Percentiles rank a stretch among this genome's conserved stretches.
Conservation (phyloP, 305 asterid genomes). For the Withania somnifera region DNA sequence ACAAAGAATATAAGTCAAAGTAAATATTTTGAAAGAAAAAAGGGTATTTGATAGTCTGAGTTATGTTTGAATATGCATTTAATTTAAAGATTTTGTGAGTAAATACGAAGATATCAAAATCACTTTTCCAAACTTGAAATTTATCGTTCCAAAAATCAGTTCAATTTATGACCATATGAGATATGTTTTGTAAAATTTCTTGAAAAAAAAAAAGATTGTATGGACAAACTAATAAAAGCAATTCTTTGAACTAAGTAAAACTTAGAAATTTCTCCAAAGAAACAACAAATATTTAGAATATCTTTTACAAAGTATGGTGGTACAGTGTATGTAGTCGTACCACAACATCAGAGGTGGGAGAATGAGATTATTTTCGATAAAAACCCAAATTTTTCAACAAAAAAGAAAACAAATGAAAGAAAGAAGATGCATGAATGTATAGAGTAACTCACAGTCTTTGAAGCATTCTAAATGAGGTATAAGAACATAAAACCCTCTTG, state of each 20-base stretch:
- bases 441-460: not conserved
- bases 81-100: not conserved
- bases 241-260: not conserved
- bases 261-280: not conserved
- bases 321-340: too few species aligned
- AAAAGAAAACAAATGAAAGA: too few species aligned
- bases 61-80: not conserved
- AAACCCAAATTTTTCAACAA: too few species aligned
- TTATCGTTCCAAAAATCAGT: not conserved
- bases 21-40: not conserved
- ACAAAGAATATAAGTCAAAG: not conserved
- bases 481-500: not conserved
- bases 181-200: not conserved
- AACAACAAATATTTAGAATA: too few species aligned
- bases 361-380: too few species aligned
- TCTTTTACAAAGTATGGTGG: too few species aligned
- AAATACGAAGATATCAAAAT: too few species aligned
- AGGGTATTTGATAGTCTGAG: too few species aligned
- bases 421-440: not conserved
- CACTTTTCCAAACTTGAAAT: not conserved
- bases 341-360: too few species aligned
- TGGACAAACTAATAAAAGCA: not conserved
- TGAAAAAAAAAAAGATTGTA: not conserved
- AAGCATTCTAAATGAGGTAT: not conserved
- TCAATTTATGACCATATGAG: not conserved